These are phyloP conservation scores for Annona squamosa DNA, from an alignment of 164 flowering plant species.

Conservation along the genomic window DNA sequence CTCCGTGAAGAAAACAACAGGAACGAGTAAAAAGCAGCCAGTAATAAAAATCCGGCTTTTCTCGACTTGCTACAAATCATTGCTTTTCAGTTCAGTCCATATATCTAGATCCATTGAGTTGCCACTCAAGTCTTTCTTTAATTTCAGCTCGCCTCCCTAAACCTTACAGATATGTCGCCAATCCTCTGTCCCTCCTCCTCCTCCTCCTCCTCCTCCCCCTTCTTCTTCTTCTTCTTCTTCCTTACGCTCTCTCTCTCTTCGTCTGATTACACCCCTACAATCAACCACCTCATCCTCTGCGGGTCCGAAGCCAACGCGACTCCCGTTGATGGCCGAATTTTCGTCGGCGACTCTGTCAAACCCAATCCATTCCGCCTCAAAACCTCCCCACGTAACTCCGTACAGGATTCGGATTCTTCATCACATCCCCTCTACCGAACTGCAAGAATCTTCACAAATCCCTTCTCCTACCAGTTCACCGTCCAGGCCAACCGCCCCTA, in stretches of 20 bases:
- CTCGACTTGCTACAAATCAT: too few relatives aligned
- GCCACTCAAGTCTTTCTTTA: too few relatives aligned
- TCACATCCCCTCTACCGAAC: conserved; percentile 6
- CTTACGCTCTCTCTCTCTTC: background rate
- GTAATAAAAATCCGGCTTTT: too few relatives aligned
- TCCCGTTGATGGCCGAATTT: conserved; percentile 14
- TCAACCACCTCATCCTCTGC: conserved; percentile 50
- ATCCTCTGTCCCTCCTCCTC: too few relatives aligned
- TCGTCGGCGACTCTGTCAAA: conserved; percentile 2
- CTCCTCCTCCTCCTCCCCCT: background rate
- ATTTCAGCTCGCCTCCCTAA: too few relatives aligned
- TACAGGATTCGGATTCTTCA: background rate
- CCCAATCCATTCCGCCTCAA: conserved; percentile 2
- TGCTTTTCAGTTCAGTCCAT: too few relatives aligned
- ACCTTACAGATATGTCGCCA: too few relatives aligned
- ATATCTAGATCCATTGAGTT: too few relatives aligned
- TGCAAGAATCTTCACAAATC: conserved; percentile 7
- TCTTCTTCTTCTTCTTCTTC: background rate
- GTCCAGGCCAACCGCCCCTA: conserved; percentile 4
- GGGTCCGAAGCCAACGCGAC: conserved; percentile 46
- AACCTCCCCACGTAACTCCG: background rate
- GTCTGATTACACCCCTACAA: conserved; percentile 2
- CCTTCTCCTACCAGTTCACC: conserved; percentile 9
- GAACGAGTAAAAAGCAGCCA: too few relatives aligned
- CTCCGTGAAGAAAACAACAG: too few relatives aligned